Conservation (phyloP, 163 green algal genomes). For the Scenedesmus sp. region DNA sequence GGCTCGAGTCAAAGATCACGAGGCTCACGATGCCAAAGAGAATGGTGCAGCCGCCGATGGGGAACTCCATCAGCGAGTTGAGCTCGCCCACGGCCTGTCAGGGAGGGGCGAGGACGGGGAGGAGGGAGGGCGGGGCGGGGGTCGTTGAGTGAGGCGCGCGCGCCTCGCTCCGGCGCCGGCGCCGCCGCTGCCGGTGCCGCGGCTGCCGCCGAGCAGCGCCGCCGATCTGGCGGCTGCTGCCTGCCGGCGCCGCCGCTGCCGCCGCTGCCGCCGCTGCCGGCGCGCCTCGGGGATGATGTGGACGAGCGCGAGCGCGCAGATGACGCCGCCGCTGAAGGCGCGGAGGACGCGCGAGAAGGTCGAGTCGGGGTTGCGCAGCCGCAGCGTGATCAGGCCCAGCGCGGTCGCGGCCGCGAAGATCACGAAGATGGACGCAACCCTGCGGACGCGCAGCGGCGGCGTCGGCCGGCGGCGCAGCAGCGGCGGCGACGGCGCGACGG, state of each 20-base stretch:
- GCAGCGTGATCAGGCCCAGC: constrained; percentile 26
- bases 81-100: constrained; percentile 31
- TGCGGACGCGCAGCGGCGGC: too few relatives aligned
- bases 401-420: constrained; percentile 12
- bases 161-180: too few relatives aligned
- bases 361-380: constrained; percentile 24
- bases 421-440: constrained; percentile 35
- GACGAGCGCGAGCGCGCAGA: constrained; percentile 55
- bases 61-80: constrained; percentile 13
- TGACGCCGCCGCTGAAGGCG: constrained; percentile 51
- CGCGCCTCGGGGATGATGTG: constrained; percentile 53
- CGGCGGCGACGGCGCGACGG: constrained; percentile 15
- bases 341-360: constrained; percentile 22
- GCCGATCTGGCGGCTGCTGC: too few relatives aligned
- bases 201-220: too few relatives aligned
- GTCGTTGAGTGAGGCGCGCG: too few relatives aligned
- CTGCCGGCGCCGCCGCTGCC: not conserved
- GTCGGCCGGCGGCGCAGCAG: not conserved
- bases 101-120: too few relatives aligned
- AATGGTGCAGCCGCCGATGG: constrained; percentile 29
- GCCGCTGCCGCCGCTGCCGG: not conserved
- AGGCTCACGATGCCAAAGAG: constrained; percentile 35
- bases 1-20: constrained; percentile 26
- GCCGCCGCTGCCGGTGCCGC: too few relatives aligned
- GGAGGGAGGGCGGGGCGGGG: too few relatives aligned